phyloP scores from a whole-genome alignment of 345 rosid species.

The Camelina sativa region DNA sequence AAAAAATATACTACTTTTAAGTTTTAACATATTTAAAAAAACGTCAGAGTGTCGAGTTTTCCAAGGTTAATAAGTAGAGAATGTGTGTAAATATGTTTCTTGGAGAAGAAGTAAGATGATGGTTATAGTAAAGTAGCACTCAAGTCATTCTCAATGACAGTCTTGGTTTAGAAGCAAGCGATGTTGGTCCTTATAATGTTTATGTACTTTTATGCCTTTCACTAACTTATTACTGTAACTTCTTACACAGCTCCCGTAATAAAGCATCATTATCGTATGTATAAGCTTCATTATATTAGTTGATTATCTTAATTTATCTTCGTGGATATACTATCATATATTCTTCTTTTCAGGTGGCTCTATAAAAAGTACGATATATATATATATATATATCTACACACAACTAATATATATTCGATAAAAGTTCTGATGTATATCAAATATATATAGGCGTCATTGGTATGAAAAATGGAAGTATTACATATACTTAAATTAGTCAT shows the following conservation, averaged over 20 bases:
- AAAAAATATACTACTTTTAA: not conserved
- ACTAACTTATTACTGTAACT: slow-evolving; percentile 29
- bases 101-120: slow-evolving; percentile 39
- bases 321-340: slow-evolving; percentile 1
- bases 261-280: slow-evolving; percentile 5
- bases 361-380: not conserved
- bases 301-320: slow-evolving; percentile 23
- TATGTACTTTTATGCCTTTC: not conserved
- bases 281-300: not conserved
- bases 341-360: slow-evolving; percentile 34
- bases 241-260: slow-evolving; percentile 33
- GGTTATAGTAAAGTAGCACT: slow-evolving; percentile 37
- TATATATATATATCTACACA: not conserved
- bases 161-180: slow-evolving; percentile 46
- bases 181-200: slow-evolving; percentile 43
- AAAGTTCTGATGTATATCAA: not conserved
- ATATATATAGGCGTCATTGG: not conserved
- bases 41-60: slow-evolving; percentile 28
- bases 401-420: not conserved
- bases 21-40: slow-evolving; percentile 1
- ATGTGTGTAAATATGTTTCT: slow-evolving; percentile 36
- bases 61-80: slow-evolving; percentile 34
- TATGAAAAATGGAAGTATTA: not conserved
- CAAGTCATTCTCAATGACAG: slow-evolving; percentile 40
- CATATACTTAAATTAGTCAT: not conserved